These are phyloP conservation scores for Vanrija humicola DNA, from an alignment of 1,284 basidiomycete species.

Conservation along the genomic window DNA sequence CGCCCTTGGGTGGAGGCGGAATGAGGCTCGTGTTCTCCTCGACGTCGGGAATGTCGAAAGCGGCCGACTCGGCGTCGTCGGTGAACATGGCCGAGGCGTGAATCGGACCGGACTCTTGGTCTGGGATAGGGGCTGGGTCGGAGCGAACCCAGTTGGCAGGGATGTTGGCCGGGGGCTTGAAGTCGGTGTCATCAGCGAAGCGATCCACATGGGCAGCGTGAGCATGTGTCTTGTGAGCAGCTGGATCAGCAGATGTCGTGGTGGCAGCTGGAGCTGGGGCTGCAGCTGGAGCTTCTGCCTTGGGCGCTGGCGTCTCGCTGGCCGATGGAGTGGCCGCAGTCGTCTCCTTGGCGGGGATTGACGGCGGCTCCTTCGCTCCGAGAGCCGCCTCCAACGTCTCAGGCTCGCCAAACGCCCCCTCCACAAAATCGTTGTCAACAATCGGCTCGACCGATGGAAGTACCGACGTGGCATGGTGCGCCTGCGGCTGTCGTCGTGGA, in stretches of 20 bases:
- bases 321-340: too few relatives aligned
- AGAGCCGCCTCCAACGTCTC: slow-evolving; percentile 4
- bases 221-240: slow-evolving; percentile 1
- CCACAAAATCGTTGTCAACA: slow-evolving; percentile 6
- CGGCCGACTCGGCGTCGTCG: neutral
- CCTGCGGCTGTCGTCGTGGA: neutral
- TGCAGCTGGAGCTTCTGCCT: neutral
- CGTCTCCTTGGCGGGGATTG: too few relatives aligned
- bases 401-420: slow-evolving; percentile 7
- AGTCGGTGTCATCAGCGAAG: neutral
- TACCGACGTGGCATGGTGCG: neutral
- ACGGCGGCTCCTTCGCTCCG: neutral
- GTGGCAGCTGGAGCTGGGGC: neutral
- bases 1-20: neutral
- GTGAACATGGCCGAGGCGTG: too few relatives aligned
- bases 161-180: neutral
- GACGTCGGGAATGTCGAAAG: neutral
- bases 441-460: neutral
- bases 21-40: neutral
- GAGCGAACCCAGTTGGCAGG: neutral
- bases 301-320: too few relatives aligned
- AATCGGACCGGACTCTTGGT: neutral
- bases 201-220: neutral
- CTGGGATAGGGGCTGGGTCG: neutral
- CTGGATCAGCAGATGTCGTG: slow-evolving; percentile 1